Evolutionary conservation across 2,329 filamentous ascomycete genomes (phyloP).

Genomic region (Neospermospora avenae): DNA sequence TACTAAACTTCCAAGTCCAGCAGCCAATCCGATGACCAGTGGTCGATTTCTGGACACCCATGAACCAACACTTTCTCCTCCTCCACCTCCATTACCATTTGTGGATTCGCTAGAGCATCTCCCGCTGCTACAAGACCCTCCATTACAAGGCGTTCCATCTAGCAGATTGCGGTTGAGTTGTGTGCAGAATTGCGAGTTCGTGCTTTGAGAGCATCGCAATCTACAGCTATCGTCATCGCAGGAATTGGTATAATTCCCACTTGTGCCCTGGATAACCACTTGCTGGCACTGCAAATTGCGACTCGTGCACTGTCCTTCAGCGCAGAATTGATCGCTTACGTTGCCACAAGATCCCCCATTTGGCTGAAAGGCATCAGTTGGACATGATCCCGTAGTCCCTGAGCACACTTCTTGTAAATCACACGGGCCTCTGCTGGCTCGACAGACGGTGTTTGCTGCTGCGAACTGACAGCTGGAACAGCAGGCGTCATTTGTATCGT

Average conservation of each 20-base stretch:
- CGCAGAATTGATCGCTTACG: background rate
- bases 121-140: constrained; percentile 2
- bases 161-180: constrained; percentile 8
- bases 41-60: constrained; percentile 7
- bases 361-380: constrained; percentile 60
- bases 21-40: constrained; percentile 8
- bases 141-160: constrained; percentile 10
- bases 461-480: constrained; percentile 57
- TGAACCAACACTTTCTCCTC: background rate
- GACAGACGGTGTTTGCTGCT: constrained; percentile 1
- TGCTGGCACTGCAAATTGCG: constrained; percentile 10
- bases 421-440: constrained; percentile 45
- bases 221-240: constrained; percentile 3
- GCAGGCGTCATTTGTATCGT: constrained; percentile 74
- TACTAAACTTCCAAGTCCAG: constrained; percentile 7
- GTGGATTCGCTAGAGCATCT: background rate
- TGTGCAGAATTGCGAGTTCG: background rate
- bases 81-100: background rate
- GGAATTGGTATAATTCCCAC: constrained; percentile 10
- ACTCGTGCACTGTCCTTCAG: constrained; percentile 11
- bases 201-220: constrained; percentile 2
- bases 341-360: constrained; percentile 49
- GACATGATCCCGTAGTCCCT: constrained; percentile 68
- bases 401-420: constrained; percentile 80
- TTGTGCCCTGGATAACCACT: background rate